Evolutionary conservation across 768 basidiomycete species (phyloP), one percentile per base, ranked within the genome.

Genomic region (Suillus subalutaceus): DNA sequence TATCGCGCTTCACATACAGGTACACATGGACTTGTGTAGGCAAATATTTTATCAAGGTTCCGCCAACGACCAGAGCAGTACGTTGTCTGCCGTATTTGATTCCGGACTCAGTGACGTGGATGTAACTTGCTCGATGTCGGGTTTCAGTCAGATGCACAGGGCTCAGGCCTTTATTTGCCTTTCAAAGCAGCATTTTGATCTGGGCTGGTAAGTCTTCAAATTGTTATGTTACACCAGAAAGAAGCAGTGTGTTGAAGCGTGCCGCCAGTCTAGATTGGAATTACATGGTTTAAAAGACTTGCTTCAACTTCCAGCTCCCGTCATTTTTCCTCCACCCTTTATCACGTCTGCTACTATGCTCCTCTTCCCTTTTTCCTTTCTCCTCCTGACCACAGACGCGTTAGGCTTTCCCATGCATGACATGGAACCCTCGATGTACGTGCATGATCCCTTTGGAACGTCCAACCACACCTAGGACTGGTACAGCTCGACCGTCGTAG

Each of bases 241-340:
- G n/a, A 44, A 12, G 12, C 23, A 26, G 15, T 26, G 50, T 52
- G 9, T 30, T 20, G 53, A 32, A 32, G 32, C 18, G 20, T 2
- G 12, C 35, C 20, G 20, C 32, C 20, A 37, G 55, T 35, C 20
- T 37, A 37, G 55, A 37, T 56, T 37, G 35, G 12, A 56, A 56
- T 37, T 4, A 0, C 20, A 37, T 56, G 32, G 20, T 8, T 35
- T 56, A n/a, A 56, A 32, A 62, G 78, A 79, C 66, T 77, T 77
- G 6, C 43, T 23, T 38, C 9, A 20, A 57, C 16, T n/a, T 48
- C 58, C 43, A 35, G n/a, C 20, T 60, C 43, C 20, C 38, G 16
- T 60, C 40, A 15, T 20, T 35, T n/a, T 46, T 4, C 16, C 50
- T 61, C 2, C 23, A 35, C 38, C 5, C 10, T 23, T 38, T 13